Evolutionary conservation across 1,284 basidiomycete species (phyloP).

Genomic region (Psilocybe mexicana): DNA sequence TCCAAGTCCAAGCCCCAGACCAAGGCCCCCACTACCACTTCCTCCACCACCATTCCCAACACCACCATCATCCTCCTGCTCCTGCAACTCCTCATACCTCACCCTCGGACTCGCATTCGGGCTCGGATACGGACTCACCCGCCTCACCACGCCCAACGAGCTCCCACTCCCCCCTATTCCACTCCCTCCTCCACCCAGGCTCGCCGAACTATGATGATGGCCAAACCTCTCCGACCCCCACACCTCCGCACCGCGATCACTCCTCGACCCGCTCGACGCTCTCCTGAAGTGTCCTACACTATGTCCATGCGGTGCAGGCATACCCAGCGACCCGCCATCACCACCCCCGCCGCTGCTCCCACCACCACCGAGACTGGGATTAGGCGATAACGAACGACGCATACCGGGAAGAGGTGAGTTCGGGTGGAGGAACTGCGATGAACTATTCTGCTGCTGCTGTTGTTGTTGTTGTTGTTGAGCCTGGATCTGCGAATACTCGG

Average conservation of each 20-base stretch:
- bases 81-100: slow-evolving; percentile 32
- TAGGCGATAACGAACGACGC: background rate
- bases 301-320: background rate
- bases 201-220: background rate
- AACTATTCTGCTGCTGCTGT: background rate
- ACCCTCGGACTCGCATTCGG: background rate
- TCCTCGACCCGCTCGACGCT: no score
- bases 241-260: background rate
- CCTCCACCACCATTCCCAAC: slow-evolving; percentile 6
- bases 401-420: background rate
- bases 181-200: no score
- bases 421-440: background rate
- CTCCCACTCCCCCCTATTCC: background rate
- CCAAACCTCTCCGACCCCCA: background rate
- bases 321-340: background rate
- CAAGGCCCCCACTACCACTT: background rate
- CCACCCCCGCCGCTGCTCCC: background rate
- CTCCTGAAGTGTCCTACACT: background rate
- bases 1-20: slow-evolving; percentile 7
- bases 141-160: background rate
- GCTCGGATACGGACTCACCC: no score
- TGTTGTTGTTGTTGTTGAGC: background rate
- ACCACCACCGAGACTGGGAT: background rate
- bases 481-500: background rate
- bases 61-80: slow-evolving; percentile 16